Evolutionary conservation across 306 rosid species (phyloP).

Genomic region (Begonia peltatifolia): DNA sequence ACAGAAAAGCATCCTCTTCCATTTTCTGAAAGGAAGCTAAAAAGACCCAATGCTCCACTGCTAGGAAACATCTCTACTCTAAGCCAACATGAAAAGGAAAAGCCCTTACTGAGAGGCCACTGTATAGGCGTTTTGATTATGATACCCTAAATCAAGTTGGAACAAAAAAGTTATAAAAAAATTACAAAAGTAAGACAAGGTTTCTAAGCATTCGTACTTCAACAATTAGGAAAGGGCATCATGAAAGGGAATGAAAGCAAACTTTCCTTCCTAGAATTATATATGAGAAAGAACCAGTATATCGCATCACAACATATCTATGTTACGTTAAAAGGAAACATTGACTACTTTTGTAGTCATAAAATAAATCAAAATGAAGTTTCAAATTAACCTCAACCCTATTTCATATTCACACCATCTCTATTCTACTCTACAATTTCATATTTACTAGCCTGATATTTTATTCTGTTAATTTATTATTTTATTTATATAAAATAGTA

Average conservation of each 20-base stretch:
- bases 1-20: slow-evolving; percentile 84
- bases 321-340: no score
- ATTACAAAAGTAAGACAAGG: slow-evolving; percentile 1
- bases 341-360: no score
- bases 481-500: no score
- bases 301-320: no score
- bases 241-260: background rate
- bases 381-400: no score
- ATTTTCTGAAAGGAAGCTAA: slow-evolving; percentile 81
- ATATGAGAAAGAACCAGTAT: no score
- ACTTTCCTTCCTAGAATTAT: background rate
- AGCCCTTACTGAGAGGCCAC: slow-evolving; percentile 89
- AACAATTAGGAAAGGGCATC: background rate
- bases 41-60: slow-evolving; percentile 82
- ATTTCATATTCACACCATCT: no score
- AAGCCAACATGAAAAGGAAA: slow-evolving; percentile 93
- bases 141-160: slow-evolving; percentile 61
- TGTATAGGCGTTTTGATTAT: slow-evolving; percentile 69
- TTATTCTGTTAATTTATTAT: no score
- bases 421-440: no score
- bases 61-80: slow-evolving; percentile 87
- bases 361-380: no score
- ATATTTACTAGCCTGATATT: no score
- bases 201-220: slow-evolving; percentile 4
- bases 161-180: slow-evolving; percentile 12